phyloP scores from a whole-genome alignment of 2,329 filamentous ascomycete species.

The Ceratocystis destructans region DNA sequence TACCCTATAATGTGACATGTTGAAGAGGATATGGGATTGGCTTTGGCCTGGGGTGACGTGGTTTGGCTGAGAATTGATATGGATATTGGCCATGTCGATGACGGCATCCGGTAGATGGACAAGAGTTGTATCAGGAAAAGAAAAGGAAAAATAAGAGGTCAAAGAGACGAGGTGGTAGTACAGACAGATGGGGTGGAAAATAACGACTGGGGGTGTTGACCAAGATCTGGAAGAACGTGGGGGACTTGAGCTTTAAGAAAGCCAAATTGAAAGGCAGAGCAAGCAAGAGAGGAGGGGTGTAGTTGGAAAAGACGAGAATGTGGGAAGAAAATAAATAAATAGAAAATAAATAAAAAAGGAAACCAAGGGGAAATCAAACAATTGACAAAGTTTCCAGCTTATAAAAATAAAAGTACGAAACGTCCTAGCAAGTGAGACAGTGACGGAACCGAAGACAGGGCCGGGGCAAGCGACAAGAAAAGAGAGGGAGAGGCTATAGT shows the following conservation, averaged over 20 bases:
- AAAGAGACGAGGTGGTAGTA: constrained; percentile 4
- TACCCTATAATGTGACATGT: constrained; percentile 14
- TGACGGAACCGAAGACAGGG: neutral
- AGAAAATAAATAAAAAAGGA: neutral
- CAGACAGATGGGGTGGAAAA: neutral
- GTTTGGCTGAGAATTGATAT: neutral
- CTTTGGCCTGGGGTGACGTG: neutral
- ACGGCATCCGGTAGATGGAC: neutral
- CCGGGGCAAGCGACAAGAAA: neutral
- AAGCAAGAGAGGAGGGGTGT: neutral
- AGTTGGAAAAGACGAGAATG: neutral
- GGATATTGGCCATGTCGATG: constrained; percentile 2
- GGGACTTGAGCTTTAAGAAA: constrained; percentile 5
- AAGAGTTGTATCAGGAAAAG: neutral
- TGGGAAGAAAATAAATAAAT: neutral
- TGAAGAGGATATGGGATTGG: constrained; percentile 12
- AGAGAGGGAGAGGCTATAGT: neutral
- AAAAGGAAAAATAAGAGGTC: constrained; percentile 1
- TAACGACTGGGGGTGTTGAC: neutral
- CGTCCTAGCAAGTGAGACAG: constrained; percentile 6
- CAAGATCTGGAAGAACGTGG: neutral
- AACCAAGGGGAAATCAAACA: neutral
- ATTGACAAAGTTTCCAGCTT: neutral
- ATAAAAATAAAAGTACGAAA: neutral
- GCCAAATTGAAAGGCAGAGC: neutral